Base-by-base conservation (phyloP, 768 basidiomycete species). In the Chalciporus chontae region DNA sequence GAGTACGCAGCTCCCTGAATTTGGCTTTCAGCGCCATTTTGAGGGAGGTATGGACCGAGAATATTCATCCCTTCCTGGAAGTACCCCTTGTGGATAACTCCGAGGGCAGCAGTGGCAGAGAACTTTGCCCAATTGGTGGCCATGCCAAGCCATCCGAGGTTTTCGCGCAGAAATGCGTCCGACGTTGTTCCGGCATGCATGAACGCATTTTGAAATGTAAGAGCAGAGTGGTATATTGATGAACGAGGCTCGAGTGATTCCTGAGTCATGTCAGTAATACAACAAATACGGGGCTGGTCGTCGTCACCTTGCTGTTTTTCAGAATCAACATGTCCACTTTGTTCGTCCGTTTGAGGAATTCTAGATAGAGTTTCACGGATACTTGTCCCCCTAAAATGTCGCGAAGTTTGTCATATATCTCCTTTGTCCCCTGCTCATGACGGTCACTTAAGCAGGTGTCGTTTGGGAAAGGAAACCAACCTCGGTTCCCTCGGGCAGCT, bases 101-200 rank as follows among this genome's bases (percentile, higher is more conserved):
- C 96, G 19, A 99, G 81, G 8, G 90, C 94, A 17, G 96, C 94
- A 11, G 96, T 97, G 6, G 96, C 92, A 4, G 93, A 91, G 72
- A 98, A 99, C 64, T 98, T 99, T 24, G 93, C 90, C 96, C 96
- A 99, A 66, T 99, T 98, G 23, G 87, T 87, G 3, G 96, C 96
- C 46, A 91, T 79, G 9, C 83, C 90, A 4, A 99, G 81, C 94
- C 94, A 99, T 64, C 97, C 95, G 29, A 99, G 79, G 66, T 98
- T 98, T 45, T 97, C 91, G 11, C 94, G 84, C 17, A 99, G 75
- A 73, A 98, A 99, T 21, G 79, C 65, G 62, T 99, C 96, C 1
- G 94, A 94, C 0, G 94, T 93, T 3, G 96, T 99, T 41, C 96
- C 96, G n/a, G 95, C 85, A 64, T 96, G 87, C 84, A 95, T 94